Evolutionary conservation across 495 filamentous ascomycete genomes (phyloP).

Genomic region (Trichoderma asperelloides): DNA sequence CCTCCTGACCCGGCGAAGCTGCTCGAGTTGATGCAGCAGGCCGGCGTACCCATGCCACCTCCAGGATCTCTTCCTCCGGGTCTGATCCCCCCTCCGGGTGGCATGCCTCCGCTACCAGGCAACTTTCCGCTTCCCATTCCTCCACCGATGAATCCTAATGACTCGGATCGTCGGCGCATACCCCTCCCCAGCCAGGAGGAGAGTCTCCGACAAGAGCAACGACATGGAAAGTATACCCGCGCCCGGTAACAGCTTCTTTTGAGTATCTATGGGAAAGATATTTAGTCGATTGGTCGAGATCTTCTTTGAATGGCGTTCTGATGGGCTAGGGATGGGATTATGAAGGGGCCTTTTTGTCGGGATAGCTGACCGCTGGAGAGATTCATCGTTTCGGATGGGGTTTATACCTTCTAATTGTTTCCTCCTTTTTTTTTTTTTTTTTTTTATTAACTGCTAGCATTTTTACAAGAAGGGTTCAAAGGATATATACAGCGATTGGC

Average conservation of each 20-base stretch:
- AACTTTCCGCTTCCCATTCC: conserved; percentile 35
- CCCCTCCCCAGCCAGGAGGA: conserved; percentile 78
- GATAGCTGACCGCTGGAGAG: not conserved
- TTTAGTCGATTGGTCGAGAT: not conserved
- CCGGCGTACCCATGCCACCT: conserved; percentile 39
- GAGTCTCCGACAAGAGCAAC: conserved; percentile 67
- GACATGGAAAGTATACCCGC: conserved; percentile 51
- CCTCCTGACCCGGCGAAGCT: conserved; percentile 63
- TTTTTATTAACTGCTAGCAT: not conserved
- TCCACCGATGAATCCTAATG: conserved; percentile 18
- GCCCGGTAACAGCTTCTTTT: conserved; percentile 27
- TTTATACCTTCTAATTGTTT: not conserved
- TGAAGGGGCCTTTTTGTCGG: not conserved
- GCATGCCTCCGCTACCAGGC: conserved; percentile 41
- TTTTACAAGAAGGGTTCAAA: not conserved
- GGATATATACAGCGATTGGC: not conserved
- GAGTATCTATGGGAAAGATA: not conserved
- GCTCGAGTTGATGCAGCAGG: conserved; percentile 50
- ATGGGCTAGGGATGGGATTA: not conserved
- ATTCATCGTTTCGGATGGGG: not conserved
- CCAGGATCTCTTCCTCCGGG: conserved; percentile 36
- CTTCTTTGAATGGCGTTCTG: not conserved
- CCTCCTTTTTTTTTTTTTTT: not conserved
- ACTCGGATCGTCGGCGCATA: conserved; percentile 39
- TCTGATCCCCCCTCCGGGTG: conserved; percentile 40